Percentiles rank a stretch among this genome's conserved stretches.
Conservation (phyloP, 1,284 basidiomycete species). For the Ustilago hordei region DNA sequence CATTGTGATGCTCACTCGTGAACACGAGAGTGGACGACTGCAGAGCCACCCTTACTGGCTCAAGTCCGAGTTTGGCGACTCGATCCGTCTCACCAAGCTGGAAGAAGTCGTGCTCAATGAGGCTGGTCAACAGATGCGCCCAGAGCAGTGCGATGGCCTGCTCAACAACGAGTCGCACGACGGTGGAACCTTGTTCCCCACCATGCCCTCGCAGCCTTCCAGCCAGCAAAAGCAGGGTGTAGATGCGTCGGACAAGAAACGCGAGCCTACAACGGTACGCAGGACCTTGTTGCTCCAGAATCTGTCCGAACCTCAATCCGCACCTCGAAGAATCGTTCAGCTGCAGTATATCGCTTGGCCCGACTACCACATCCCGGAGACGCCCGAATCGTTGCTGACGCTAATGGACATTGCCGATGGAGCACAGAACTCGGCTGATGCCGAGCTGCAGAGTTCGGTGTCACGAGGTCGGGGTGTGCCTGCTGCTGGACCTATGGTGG, state of each 20-base stretch:
- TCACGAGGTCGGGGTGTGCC: not conserved
- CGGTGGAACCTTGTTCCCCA: conserved; percentile 50
- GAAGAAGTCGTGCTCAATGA: conserved; percentile 54
- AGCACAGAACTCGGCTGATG: conserved; percentile 51
- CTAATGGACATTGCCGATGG: conserved; percentile 56
- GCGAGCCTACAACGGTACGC: conserved; percentile 45
- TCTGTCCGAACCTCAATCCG: conserved; percentile 25
- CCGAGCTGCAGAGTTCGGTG: conserved; percentile 17
- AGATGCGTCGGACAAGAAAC: conserved; percentile 1
- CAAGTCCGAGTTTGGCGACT: conserved; percentile 78
- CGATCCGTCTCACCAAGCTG: conserved; percentile 47
- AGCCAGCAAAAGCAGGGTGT: not conserved
- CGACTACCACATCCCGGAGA: conserved; percentile 65
- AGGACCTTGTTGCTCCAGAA: conserved; percentile 54
- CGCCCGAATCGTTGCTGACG: conserved; percentile 55
- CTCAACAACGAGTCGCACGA: conserved; percentile 15
- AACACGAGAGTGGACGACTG: conserved; percentile 85
- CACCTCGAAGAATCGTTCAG: conserved; percentile 51
- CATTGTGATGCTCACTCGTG: conserved; percentile 84
- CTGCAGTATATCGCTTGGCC: conserved; percentile 68
- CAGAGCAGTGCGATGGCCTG: conserved; percentile 32
- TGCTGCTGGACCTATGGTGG: conserved; percentile 58
- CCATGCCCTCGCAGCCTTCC: conserved; percentile 27
- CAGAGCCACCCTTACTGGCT: conserved; percentile 95
- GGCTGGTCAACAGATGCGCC: conserved; percentile 31